These are phyloP conservation scores for Thelonectria olida DNA, from an alignment of 2,329 filamentous ascomycete genomes.

Conservation along the genomic window DNA sequence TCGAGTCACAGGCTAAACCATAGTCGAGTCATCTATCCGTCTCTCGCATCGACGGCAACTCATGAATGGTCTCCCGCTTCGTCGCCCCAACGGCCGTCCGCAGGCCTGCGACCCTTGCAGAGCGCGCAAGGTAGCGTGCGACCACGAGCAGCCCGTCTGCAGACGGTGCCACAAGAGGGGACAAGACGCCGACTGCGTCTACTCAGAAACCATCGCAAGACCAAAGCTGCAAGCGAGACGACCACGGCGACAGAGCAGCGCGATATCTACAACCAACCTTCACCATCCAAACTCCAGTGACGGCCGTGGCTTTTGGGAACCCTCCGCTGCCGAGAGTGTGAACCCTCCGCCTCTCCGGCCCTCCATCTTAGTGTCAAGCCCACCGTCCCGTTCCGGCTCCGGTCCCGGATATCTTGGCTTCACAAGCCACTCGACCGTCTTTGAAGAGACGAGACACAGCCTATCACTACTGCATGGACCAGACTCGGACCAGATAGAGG, in stretches of 20 bases:
- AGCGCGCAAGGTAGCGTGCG: slow-evolving; percentile 41
- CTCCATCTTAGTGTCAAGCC: neutral
- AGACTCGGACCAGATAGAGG: neutral
- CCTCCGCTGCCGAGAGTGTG: too few species aligned
- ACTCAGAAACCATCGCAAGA: neutral
- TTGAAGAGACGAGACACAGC: slow-evolving; percentile 10
- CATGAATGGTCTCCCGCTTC: neutral
- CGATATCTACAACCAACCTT: neutral
- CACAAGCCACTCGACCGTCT: slow-evolving; percentile 12
- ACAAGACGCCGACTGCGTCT: slow-evolving; percentile 15
- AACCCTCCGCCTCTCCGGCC: neutral
- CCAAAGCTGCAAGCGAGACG: neutral
- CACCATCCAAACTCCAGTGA: neutral
- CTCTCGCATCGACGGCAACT: too few species aligned
- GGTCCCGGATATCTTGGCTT: slow-evolving; percentile 26
- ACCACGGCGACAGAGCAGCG: neutral
- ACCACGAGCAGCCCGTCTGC: slow-evolving; percentile 48
- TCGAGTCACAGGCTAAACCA: too few species aligned
- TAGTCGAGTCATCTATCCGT: too few species aligned
- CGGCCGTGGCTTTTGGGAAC: neutral
- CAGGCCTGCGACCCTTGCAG: slow-evolving; percentile 27
- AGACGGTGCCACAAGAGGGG: slow-evolving; percentile 40
- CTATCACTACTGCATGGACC: slow-evolving; percentile 1
- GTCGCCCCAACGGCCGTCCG: slow-evolving; percentile 21
- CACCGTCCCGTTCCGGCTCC: neutral